Conservation (phyloP, 345 rosid genomes). For the Syzygium grande region DNA sequence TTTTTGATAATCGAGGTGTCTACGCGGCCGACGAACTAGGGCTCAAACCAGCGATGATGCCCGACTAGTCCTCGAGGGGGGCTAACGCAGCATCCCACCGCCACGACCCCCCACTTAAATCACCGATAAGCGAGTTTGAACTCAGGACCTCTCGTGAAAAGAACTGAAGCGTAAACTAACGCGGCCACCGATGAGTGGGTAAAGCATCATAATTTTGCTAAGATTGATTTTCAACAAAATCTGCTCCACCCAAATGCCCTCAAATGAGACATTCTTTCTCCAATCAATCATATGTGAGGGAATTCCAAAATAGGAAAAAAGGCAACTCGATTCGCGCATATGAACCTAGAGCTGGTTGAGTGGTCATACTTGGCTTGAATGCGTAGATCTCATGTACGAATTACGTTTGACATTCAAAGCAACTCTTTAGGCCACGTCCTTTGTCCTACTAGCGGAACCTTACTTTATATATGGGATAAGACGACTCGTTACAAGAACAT, state of each 20-base stretch:
- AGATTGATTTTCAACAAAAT: background rate
- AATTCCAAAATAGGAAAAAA: background rate
- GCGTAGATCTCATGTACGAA: background rate
- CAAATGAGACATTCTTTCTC: background rate
- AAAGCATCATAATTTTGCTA: background rate
- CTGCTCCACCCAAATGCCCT: background rate
- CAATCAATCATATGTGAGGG: background rate
- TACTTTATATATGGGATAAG: too few relatives aligned
- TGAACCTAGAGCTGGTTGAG: background rate
- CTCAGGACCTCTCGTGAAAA: too few relatives aligned
- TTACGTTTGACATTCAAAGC: background rate
- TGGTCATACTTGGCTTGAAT: background rate
- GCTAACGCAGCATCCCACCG: too few relatives aligned
- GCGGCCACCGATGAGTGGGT: too few relatives aligned
- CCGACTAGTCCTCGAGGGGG: too few relatives aligned
- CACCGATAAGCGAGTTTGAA: too few relatives aligned
- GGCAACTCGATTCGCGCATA: background rate
- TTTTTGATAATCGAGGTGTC: too few relatives aligned
- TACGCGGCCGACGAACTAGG: too few relatives aligned
- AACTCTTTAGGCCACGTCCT: background rate
- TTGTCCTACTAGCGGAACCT: background rate
- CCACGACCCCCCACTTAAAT: too few relatives aligned
- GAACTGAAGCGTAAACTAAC: too few relatives aligned
- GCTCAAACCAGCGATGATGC: too few relatives aligned
- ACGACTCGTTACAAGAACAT: background rate